Conservation (phyloP, 2,329 filamentous ascomycete species). For the Trichophaea hybrida region DNA sequence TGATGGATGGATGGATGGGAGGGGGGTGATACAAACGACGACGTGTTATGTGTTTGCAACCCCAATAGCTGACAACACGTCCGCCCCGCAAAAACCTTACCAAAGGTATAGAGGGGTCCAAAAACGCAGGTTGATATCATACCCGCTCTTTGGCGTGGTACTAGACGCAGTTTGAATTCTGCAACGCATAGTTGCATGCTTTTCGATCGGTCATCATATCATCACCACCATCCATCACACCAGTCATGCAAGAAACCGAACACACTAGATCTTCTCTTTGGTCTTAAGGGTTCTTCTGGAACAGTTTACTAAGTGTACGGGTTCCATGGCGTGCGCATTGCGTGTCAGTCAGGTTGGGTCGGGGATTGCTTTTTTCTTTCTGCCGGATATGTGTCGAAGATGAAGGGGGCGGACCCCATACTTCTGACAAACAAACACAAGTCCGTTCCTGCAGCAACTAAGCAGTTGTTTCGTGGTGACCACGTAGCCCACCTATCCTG, state of each 20-base stretch:
- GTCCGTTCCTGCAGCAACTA: too few relatives aligned
- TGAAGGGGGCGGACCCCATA: too few relatives aligned
- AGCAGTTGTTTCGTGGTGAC: too few relatives aligned
- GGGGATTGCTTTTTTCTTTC: too few relatives aligned
- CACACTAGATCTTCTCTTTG: not conserved
- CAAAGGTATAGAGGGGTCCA: not conserved
- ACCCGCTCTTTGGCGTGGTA: not conserved
- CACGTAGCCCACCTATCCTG: too few relatives aligned
- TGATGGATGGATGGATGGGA: not conserved
- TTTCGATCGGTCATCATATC: not conserved
- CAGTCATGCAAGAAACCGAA: not conserved
- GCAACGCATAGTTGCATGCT: not conserved
- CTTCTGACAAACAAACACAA: too few relatives aligned
- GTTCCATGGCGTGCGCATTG: too few relatives aligned
- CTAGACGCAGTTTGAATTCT: not conserved
- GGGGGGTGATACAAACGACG: not conserved
- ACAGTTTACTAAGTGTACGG: not conserved
- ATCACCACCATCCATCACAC: not conserved
- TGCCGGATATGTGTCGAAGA: too few relatives aligned
- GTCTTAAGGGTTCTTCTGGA: not conserved
- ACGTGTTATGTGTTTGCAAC: not conserved
- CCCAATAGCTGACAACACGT: not conserved
- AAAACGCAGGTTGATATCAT: constrained; percentile 1
- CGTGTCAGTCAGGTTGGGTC: too few relatives aligned
- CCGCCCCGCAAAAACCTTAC: not conserved